These are phyloP conservation scores for Rubus parviflorus DNA, from an alignment of 306 rosid species.

Conservation along the genomic window DNA sequence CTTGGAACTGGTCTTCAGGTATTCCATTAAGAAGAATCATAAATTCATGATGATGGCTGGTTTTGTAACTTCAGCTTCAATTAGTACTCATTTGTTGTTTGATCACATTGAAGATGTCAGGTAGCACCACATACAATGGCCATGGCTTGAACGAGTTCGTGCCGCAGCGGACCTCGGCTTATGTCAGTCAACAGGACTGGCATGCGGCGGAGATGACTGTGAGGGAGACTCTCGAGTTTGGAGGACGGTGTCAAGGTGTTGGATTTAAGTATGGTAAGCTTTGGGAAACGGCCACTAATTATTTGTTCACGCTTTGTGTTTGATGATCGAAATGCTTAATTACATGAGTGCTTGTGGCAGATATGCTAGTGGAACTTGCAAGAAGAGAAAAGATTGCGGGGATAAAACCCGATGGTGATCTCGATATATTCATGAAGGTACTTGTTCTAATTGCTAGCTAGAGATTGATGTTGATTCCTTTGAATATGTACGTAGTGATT, in stretches of 20 bases:
- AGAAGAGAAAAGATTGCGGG: conserved; percentile 93
- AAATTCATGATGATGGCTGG: background rate
- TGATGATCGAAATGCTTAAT: conserved; percentile 24
- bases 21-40: background rate
- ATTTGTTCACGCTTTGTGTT: conserved; percentile 11
- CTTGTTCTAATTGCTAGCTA: conserved; percentile 15
- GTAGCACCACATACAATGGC: conserved; percentile 80
- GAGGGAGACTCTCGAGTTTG: conserved; percentile 86
- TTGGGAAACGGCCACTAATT: background rate
- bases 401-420: conserved; percentile 96
- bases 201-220: conserved; percentile 92
- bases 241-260: conserved; percentile 87
- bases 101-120: conserved; percentile 64
- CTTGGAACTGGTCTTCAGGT: conserved; percentile 88
- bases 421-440: conserved; percentile 96
- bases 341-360: conserved; percentile 44
- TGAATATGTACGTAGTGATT: background rate
- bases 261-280: conserved; percentile 86
- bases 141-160: conserved; percentile 79
- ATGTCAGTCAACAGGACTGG: conserved; percentile 86
- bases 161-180: conserved; percentile 93
- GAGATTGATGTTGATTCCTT: conserved; percentile 5
- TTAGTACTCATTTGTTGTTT: conserved; percentile 13
- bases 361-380: conserved; percentile 92
- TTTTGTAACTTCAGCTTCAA: background rate